phyloP scores from a whole-genome alignment of 768 basidiomycete species.

The Suillus lakei region DNA sequence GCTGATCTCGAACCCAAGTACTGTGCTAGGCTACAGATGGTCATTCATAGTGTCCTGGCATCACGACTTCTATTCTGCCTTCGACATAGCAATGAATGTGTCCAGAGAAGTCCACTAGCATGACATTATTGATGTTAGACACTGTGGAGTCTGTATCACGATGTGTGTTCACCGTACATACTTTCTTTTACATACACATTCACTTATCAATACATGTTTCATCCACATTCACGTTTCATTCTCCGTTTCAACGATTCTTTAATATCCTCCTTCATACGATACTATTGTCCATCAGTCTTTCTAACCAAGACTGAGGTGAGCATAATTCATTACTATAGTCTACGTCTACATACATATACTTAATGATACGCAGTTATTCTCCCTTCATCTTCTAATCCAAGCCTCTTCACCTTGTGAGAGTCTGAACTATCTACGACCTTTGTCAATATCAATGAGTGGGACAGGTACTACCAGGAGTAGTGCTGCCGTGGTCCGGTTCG shows the following conservation, averaged over 20 bases:
- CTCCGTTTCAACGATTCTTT: background rate
- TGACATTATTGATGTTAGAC: background rate
- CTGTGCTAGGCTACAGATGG: constrained; percentile 20
- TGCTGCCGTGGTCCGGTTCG: too few relatives aligned
- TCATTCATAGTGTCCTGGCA: constrained; percentile 28
- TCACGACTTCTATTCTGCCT: constrained; percentile 35
- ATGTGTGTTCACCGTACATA: too few relatives aligned
- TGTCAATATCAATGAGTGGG: background rate
- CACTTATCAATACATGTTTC: background rate
- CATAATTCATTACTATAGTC: too few relatives aligned
- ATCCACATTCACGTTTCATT: background rate
- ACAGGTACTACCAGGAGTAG: background rate
- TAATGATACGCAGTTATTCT: too few relatives aligned
- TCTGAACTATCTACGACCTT: background rate
- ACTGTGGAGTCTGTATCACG: background rate
- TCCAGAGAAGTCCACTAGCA: background rate
- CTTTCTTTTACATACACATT: background rate
- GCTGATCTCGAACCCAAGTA: background rate
- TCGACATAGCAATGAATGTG: constrained; percentile 17
- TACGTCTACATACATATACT: background rate
- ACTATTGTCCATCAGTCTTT: background rate
- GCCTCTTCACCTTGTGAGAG: too few relatives aligned
- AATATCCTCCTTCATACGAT: background rate
- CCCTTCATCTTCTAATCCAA: too few relatives aligned
- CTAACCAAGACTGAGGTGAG: background rate